phyloP scores from a whole-genome alignment of 2,329 filamentous ascomycete species.

The Alternaria arbusti region DNA sequence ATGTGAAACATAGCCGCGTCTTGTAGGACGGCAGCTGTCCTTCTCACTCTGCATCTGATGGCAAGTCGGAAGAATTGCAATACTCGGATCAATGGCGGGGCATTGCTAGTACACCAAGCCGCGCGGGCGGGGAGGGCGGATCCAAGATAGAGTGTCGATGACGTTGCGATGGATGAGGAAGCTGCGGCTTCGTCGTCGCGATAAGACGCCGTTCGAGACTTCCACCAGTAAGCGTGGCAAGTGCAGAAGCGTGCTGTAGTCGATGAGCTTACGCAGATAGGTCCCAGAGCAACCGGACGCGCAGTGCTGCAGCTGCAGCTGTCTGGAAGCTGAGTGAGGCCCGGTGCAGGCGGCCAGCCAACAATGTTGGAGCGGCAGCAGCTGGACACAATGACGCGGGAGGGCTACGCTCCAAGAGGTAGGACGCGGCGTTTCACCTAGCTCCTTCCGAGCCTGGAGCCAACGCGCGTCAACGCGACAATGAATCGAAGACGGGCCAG shows the following conservation, averaged over 20 bases:
- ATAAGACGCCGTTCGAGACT: not conserved
- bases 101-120: not conserved
- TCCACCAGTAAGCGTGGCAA: not conserved
- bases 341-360: not conserved
- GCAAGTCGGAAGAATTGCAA: not conserved
- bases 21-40: not conserved
- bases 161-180: not conserved
- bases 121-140: not conserved
- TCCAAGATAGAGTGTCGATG: not conserved
- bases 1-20: not conserved
- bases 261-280: not conserved
- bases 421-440: constrained; percentile 23
- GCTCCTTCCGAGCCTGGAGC: constrained; percentile 22
- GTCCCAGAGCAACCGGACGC: not conserved
- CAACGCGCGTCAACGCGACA: constrained; percentile 15
- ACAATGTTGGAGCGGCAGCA: not conserved
- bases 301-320: not conserved
- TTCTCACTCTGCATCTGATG: not conserved
- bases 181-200: not conserved
- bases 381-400: constrained; percentile 13
- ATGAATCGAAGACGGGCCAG: not conserved
- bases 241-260: constrained; percentile 1
- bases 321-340: not conserved
- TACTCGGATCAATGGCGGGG: not conserved
- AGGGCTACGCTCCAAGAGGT: constrained; percentile 11